Base-by-base conservation (phyloP, 73 alveolate species). In the Paramecium sonneborni region DNA sequence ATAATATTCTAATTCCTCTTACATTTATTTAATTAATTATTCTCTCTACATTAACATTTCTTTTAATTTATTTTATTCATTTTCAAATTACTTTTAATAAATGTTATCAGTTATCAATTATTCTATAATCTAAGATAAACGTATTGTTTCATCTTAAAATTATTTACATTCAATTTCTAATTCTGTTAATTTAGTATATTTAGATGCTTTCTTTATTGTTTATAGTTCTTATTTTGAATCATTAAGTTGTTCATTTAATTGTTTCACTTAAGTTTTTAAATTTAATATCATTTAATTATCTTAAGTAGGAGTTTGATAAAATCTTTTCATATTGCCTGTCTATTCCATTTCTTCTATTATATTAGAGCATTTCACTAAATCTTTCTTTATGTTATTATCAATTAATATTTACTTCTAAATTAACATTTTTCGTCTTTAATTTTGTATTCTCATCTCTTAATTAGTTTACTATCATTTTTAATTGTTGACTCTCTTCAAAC, bases 261-360 rank as follows among this genome's bases (percentile, higher is more conserved):
- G 10, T 74, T 74, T 74, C 8, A 74, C 87, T 39, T 74, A 21
- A 35, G 18, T 74, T 37, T 37, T 74, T 20, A 74, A 37, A 21
- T 37, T 37, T 28, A 74, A 37, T 34, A 74, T 74, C 87, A 74
- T 74, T 37, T 74, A 23, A 74, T 74, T 74, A 74, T 74, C 87
- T 28, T 32, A 28, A 0, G 57, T 74, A 15, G 87, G 87, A 28
- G 37, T 74, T 37, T 34, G 20, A n/a, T 74, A 74, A 18, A 74
- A 74, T 74, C 87, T 74, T 18, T 74, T 74, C 87, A 74, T 74
- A 23, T 21, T 39, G 11, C 87, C 87, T 28, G 87, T 74, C 24
- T 74, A 39, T 37, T 74, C 87, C 87, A 74, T 74, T 20, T 74
- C 67, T 8, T 34, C 58, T 6, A 74, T 74, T 4, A 74, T 74